A percentile compares a stretch with the other conserved stretches of the same genome.
phyloP scores from a whole-genome alignment of 1,284 basidiomycete genomes.

The Papiliotrema flavescens region DNA sequence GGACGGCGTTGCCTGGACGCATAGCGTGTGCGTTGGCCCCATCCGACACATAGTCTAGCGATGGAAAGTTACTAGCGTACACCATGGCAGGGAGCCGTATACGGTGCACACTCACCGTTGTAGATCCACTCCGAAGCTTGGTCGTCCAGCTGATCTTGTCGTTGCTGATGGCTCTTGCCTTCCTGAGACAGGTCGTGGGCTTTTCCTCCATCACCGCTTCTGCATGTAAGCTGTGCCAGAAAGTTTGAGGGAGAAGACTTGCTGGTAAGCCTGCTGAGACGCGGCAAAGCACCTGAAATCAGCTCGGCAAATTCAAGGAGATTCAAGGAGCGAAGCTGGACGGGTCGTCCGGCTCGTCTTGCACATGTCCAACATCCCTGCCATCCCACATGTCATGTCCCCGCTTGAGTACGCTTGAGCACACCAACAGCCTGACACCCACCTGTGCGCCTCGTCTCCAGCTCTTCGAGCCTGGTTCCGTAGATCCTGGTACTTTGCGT shows the following conservation, averaged over 20 bases:
- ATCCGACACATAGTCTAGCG: background rate
- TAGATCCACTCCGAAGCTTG: slow-evolving; percentile 91
- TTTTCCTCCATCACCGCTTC: slow-evolving; percentile 64
- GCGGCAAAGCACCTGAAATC: slow-evolving; percentile 37
- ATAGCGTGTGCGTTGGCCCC: no score
- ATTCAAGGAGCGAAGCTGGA: no score
- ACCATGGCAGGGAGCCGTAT: background rate
- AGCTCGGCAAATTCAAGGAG: background rate
- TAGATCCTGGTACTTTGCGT: slow-evolving; percentile 64
- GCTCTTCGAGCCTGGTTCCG: slow-evolving; percentile 69
- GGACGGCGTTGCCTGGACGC: background rate
- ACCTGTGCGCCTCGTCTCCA: slow-evolving; percentile 54
- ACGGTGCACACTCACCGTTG: slow-evolving; percentile 53
- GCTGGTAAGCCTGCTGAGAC: slow-evolving; percentile 45
- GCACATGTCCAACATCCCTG: no score
- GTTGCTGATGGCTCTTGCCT: slow-evolving; percentile 74
- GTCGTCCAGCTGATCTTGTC: slow-evolving; percentile 77
- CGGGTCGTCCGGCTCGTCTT: no score
- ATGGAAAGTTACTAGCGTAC: background rate
- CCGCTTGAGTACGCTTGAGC: background rate
- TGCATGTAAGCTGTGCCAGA: slow-evolving; percentile 7
- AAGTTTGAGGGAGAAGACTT: slow-evolving; percentile 57
- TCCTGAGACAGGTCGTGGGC: slow-evolving; percentile 81
- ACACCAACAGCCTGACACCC: slow-evolving; percentile 2
- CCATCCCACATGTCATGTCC: no score